Evolutionary conservation across 2,329 filamentous ascomycete genomes (phyloP).

Genomic region (Penicillium sp.): DNA sequence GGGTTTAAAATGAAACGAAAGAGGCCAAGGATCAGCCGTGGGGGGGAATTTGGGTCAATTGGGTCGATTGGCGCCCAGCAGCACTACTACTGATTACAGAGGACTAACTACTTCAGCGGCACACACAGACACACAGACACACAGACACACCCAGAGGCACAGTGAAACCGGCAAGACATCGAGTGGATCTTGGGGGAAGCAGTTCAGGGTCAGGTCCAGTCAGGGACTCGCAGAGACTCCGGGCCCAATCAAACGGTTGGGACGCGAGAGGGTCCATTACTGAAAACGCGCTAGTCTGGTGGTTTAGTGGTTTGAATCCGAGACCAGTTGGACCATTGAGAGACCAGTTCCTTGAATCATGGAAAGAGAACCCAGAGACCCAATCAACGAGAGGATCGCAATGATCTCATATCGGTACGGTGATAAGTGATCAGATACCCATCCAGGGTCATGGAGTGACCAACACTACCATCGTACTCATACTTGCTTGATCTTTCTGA

Average conservation of each 20-base stretch:
- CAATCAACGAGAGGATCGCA: not conserved
- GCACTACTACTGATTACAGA: too few relatives aligned
- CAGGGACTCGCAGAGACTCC: not conserved
- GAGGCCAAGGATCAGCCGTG: conserved; percentile 12
- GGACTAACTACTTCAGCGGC: too few relatives aligned
- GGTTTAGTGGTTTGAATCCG: not conserved
- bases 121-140: too few relatives aligned
- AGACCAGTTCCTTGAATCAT: not conserved
- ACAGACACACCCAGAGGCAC: not conserved
- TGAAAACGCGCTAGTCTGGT: not conserved
- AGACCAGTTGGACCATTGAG: not conserved
- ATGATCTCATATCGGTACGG: not conserved
- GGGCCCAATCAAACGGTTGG: not conserved
- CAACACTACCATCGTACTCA: too few relatives aligned
- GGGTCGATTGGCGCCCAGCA: not conserved
- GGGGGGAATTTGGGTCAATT: conserved; percentile 1
- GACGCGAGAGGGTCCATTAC: not conserved
- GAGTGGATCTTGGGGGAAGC: not conserved
- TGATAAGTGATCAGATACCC: too few relatives aligned
- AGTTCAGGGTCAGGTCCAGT: too few relatives aligned
- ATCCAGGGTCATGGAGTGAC: too few relatives aligned
- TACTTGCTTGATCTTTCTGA: too few relatives aligned
- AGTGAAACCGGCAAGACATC: not conserved
- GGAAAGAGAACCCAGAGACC: too few relatives aligned
- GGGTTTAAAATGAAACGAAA: conserved; percentile 7